A percentile compares a stretch with the other conserved stretches of the same genome.
Evolutionary conservation across 306 rosid genomes (phyloP).

Genomic region (Vicia faba): DNA sequence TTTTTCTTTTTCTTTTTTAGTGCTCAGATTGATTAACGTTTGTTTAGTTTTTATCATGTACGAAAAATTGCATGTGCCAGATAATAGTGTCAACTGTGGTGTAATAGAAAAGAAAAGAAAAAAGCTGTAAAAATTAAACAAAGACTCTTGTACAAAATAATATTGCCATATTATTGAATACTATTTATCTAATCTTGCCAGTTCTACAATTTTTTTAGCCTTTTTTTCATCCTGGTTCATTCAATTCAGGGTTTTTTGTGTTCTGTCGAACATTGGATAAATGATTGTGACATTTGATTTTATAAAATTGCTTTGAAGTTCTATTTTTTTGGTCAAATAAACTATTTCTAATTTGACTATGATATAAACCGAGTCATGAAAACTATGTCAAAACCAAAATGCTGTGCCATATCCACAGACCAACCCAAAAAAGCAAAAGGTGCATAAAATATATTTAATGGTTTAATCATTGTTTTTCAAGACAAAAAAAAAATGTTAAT

Average conservation of each 20-base stretch:
- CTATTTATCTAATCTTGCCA: not conserved
- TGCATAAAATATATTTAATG: too few relatives aligned
- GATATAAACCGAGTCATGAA: not conserved
- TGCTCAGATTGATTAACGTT: not conserved
- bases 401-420: not conserved
- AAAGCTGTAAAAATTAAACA: slow-evolving; percentile 20
- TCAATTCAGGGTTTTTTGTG: not conserved
- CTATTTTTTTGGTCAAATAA: not conserved
- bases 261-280: not conserved
- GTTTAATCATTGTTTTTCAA: too few relatives aligned
- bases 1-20: not conserved
- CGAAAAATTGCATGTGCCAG: slow-evolving; percentile 4
- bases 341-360: not conserved
- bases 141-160: slow-evolving; percentile 2
- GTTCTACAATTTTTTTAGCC: not conserved
- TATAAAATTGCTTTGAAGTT: not conserved
- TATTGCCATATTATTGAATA: not conserved
- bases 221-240: not conserved
- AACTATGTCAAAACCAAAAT: too few relatives aligned
- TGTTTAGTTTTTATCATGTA: slow-evolving; percentile 3
- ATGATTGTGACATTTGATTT: not conserved
- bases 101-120: not conserved
- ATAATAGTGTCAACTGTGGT: slow-evolving; percentile 14
- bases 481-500: too few relatives aligned
- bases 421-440: not conserved